A percentile compares a stretch with the other conserved stretches of the same genome.
These are phyloP conservation scores for Aphanomyces euteiches DNA, from an alignment of 352 stramenopile species.

Conservation along the genomic window DNA sequence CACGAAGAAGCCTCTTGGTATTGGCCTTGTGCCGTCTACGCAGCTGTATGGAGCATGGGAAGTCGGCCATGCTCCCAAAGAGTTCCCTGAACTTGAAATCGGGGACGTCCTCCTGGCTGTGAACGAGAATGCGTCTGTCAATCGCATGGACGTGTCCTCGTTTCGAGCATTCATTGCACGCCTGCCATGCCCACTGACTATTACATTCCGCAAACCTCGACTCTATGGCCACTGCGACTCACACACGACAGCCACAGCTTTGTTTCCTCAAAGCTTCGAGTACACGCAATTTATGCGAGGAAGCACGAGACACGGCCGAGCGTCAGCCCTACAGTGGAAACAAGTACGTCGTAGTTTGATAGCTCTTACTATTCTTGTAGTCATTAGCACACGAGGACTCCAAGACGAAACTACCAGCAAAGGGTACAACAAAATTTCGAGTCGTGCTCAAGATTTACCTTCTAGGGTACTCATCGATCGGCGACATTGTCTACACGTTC, in stretches of 20 bases:
- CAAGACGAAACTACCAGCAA: background rate
- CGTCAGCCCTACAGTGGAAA: slow-evolving; percentile 63
- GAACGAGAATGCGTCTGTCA: slow-evolving; percentile 50
- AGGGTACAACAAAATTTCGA: background rate
- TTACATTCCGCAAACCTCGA: slow-evolving; percentile 59
- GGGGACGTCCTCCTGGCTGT: slow-evolving; percentile 68
- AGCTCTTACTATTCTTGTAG: background rate
- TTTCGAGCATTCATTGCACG: slow-evolving; percentile 46
- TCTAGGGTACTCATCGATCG: slow-evolving; percentile 31
- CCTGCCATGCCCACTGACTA: slow-evolving; percentile 52
- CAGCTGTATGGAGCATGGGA: slow-evolving; percentile 79
- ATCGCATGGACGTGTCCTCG: slow-evolving; percentile 45
- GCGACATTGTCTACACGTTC: slow-evolving; percentile 60
- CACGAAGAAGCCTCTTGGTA: slow-evolving; percentile 54
- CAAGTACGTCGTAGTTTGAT: slow-evolving; percentile 13
- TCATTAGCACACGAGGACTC: slow-evolving; percentile 36
- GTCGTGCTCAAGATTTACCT: background rate
- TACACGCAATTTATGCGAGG: slow-evolving; percentile 38
- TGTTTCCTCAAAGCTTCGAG: slow-evolving; percentile 67
- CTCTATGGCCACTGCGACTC: slow-evolving; percentile 63
- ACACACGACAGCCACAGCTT: slow-evolving; percentile 56
- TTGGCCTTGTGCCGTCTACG: slow-evolving; percentile 72
- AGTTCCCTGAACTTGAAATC: background rate
- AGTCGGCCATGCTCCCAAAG: slow-evolving; percentile 39
- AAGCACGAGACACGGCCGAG: slow-evolving; percentile 45